Base-by-base conservation (phyloP, 2,329 filamentous ascomycete genomes). In the Fusarium foetens region DNA sequence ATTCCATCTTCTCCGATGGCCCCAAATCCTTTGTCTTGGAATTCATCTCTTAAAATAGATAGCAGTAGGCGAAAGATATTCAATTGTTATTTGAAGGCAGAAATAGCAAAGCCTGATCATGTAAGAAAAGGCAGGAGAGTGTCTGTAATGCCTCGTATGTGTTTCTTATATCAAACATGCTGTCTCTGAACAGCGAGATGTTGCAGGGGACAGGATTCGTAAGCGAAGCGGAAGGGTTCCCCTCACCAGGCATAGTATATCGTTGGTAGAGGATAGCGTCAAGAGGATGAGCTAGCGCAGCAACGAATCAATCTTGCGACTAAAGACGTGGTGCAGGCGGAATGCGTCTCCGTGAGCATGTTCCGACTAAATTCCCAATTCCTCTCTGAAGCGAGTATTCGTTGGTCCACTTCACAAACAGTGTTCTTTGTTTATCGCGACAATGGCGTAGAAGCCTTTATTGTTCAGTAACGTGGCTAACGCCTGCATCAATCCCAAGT, bases 391-490 rank as follows among this genome's bases (percentile, higher is more conserved):
- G 25, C 4, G 25, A 25, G 25, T 25, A 25, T 25, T 25, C 25
- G 25, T 25, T 25, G 25, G 25, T 25, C 25, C 25, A 13, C 23
- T 33, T 43, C 8, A 25, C 8, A 43, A 19, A 4, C 16, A 25
- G 16, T 1, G 0, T 17, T 33, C 2, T 38, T 38, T 38, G 3
- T 38, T 10, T 38, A 21, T 38, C 6, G 4, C 19, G 9, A 12
- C 43, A 6, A 8, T 48, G 19, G 2, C 10, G 12, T 14, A 5
- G 0, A n/a, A 31, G 6, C 14, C 2, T 7, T n/a, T n/a, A 0
- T 48, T 6, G 5, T 17, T 3, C 21, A 31, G 27, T n/a, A 25
- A 25, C 25, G 25, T 25, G 25, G 25, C 25, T 25, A 25, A 25
- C 25, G 5, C 25, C 25, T 25, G 25, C 25, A 25, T 25, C 25